Evolutionary conservation across 306 rosid genomes (phyloP), one percentile per base, ranked within the genome.

Genomic region (Rosa multiflora): DNA sequence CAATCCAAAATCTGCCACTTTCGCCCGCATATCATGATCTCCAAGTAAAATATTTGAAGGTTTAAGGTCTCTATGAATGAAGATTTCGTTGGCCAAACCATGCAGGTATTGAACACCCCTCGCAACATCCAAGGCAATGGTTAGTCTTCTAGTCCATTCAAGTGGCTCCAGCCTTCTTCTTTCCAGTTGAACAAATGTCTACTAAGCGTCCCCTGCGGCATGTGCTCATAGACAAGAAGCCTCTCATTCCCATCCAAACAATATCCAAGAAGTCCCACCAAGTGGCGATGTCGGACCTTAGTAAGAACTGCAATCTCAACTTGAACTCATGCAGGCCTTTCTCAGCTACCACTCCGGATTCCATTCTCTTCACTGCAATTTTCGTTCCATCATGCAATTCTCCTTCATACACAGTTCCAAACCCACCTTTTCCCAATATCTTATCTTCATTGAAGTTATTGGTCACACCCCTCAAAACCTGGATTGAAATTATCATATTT

Each of bases 311-410:
- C 78, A 77, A 91, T 95, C 83, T 95, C 99, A 42, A 76, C 78
- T 79, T 93, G 82, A 93, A 95, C 73, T 95, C 99, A 53, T 23
- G 84, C 51, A 83, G 13, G 37, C 96, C 96, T 76, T 89, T 91
- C 78, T 89, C 94, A 15, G 83, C 94, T 71, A 82, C 84, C 20
- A 85, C 59, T 73, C 96, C 93, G 2, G 88, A 46, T 62, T 91
- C 92, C 99, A 95, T 95, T 81, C 98, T 91, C 86, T 95, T 95
- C 82, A 95, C 98, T 3, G 99, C 99, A 75, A 95, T 95, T 77
- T 88, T 82, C 0, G 99, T 93, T 64, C 99, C 98, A 13, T 95
- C 99, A 5, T 91, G 91, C 81, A 95, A 81, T 66, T 91, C 97
- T 20, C 98, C 99, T 74, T 82, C 87, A 77, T 95, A 95, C 67